These are phyloP conservation scores for Eimeria necatrix DNA, from an alignment of 169 alveolate genomes.

Conservation along the genomic window DNA sequence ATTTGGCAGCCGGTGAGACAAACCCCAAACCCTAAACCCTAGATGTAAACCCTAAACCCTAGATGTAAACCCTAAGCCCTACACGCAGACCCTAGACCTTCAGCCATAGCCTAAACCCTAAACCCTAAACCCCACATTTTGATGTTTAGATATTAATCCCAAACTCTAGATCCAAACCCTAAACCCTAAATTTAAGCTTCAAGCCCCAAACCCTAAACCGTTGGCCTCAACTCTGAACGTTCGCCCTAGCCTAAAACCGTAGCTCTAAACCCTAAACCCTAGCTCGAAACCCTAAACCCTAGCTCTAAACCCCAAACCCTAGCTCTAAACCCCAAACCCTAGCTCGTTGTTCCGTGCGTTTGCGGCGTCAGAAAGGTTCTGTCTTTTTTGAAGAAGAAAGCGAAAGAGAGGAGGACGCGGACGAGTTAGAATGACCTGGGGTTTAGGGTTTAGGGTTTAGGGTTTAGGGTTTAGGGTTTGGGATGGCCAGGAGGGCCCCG, in stretches of 20 bases:
- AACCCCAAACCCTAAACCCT: conserved; percentile 54
- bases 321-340: neutral
- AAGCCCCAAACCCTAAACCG: too few relatives aligned
- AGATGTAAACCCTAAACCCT: conserved; percentile 30
- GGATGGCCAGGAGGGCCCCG: too few relatives aligned
- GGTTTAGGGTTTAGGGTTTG: conserved; percentile 19
- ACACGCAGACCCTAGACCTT: too few relatives aligned
- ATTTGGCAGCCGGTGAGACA: conserved; percentile 88
- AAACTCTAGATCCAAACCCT: too few relatives aligned
- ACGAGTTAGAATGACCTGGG: conserved; percentile 9
- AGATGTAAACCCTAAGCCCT: neutral
- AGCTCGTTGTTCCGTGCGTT: neutral
- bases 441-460: too few relatives aligned
- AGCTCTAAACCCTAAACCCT: neutral
- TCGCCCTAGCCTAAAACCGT: too few relatives aligned
- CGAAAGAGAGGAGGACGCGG: conserved; percentile 15
- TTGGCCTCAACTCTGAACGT: too few relatives aligned
- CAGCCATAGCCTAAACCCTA: too few relatives aligned
- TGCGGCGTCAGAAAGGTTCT: neutral
- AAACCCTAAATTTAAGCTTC: too few relatives aligned
- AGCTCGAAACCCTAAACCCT: neutral
- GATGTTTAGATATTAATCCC: too few relatives aligned
- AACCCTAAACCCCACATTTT: too few relatives aligned
- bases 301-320: neutral
- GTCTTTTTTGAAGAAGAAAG: conserved; percentile 21